Percentiles rank a stretch among this genome's conserved stretches.
Conservation (phyloP, 1,139 yeast species). For the Kodamaea sp. region DNA sequence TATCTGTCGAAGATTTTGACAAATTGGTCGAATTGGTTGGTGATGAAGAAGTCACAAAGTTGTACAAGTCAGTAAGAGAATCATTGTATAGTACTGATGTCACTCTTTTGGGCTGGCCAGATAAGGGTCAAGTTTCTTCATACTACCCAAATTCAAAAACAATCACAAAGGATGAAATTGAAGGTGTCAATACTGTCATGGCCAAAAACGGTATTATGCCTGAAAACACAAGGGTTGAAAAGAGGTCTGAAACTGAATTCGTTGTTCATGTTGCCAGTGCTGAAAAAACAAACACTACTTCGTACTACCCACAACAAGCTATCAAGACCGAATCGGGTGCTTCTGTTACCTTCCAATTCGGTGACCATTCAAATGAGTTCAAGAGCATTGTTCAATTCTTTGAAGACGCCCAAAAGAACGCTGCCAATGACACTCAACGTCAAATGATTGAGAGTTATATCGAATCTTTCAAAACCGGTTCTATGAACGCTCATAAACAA, state of each 20-base stretch:
- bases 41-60: constrained; percentile 29
- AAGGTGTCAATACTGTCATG: constrained; percentile 59
- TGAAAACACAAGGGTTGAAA: constrained; percentile 74
- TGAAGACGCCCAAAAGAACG: constrained; percentile 53
- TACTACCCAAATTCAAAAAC: constrained; percentile 50
- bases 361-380: constrained; percentile 73
- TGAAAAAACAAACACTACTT: constrained; percentile 38
- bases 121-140: constrained; percentile 67
- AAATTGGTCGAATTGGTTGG: constrained; percentile 41
- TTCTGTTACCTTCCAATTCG: constrained; percentile 56
- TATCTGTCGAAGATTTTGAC: constrained; percentile 47
- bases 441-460: constrained; percentile 64
- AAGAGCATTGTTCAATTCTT: constrained; percentile 53
- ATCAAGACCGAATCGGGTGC: constrained; percentile 27
- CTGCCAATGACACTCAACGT: constrained; percentile 69
- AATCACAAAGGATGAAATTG: constrained; percentile 59
- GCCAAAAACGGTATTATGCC: constrained; percentile 67
- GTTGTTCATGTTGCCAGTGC: constrained; percentile 63
- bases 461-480: constrained; percentile 73
- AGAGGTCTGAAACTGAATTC: constrained; percentile 42
- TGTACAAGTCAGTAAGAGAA: constrained; percentile 44
- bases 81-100: constrained; percentile 51
- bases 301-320: constrained; percentile 33
- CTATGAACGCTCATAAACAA: constrained; percentile 79
- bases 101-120: constrained; percentile 71